These are phyloP conservation scores for Filobasidium wieringae DNA, from an alignment of 768 basidiomycete species.

Conservation along the genomic window DNA sequence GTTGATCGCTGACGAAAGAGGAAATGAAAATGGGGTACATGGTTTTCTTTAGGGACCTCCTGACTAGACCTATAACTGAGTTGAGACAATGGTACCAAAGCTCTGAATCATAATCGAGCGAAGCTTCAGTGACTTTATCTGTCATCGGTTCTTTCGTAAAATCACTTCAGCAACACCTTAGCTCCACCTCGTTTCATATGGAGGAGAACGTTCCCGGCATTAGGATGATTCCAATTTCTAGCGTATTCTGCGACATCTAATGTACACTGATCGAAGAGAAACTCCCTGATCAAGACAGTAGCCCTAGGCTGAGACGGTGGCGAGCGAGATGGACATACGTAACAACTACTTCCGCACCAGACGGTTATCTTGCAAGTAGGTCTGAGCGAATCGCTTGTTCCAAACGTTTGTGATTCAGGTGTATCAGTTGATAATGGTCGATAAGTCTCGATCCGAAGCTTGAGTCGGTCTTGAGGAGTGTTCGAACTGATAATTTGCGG, in stretches of 20 bases:
- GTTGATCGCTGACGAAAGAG: background rate
- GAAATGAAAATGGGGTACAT: background rate
- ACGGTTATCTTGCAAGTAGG: background rate
- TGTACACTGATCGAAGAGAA: background rate
- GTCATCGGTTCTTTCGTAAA: background rate
- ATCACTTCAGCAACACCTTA: background rate
- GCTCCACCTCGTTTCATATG: background rate
- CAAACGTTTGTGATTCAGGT: background rate
- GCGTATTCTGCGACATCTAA: background rate
- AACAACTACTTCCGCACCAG: background rate
- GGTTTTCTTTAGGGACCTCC: background rate
- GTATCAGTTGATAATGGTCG: background rate
- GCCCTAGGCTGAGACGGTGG: background rate
- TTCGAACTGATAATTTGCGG: background rate
- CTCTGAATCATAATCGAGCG: background rate
- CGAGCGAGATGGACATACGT: background rate
- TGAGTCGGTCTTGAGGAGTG: background rate
- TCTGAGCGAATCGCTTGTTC: background rate
- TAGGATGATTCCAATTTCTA: background rate
- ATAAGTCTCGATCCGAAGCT: background rate
- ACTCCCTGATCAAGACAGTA: background rate
- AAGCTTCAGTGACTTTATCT: no score
- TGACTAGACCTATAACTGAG: background rate
- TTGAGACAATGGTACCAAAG: background rate
- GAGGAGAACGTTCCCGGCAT: background rate